These are phyloP conservation scores for Camillea tinctor DNA, from an alignment of 2,329 filamentous ascomycete genomes.

Conservation along the genomic window DNA sequence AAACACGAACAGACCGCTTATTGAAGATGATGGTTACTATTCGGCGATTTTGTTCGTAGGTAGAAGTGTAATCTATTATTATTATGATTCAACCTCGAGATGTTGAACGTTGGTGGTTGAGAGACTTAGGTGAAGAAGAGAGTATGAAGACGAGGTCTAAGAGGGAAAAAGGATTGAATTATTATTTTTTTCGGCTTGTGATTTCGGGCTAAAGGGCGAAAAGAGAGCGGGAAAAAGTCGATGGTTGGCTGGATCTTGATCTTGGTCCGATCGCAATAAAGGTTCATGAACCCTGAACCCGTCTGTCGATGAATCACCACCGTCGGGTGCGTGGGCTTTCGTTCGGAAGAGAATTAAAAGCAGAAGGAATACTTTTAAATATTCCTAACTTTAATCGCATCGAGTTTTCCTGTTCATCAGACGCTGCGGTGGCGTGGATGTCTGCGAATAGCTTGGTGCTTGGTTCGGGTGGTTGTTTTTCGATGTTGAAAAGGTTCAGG, in stretches of 20 bases:
- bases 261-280: background rate
- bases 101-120: background rate
- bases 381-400: background rate
- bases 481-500: background rate
- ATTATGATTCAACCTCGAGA: too few relatives aligned
- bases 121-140: too few relatives aligned
- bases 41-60: background rate
- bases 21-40: background rate
- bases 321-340: background rate
- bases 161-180: too few relatives aligned
- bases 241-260: background rate
- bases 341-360: background rate
- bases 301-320: background rate
- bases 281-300: too few relatives aligned
- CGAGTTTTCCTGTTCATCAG: background rate
- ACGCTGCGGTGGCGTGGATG: background rate
- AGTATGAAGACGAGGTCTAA: background rate
- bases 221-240: background rate
- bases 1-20: background rate
- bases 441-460: background rate
- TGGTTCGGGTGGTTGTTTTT: background rate
- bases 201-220: constrained; percentile 1
- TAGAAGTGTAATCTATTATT: background rate
- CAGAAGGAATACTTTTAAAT: background rate
- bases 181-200: constrained; percentile 11